These are phyloP conservation scores for Brasilioporus rufonigricans DNA, from an alignment of 768 basidiomycete genomes.

Conservation along the genomic window DNA sequence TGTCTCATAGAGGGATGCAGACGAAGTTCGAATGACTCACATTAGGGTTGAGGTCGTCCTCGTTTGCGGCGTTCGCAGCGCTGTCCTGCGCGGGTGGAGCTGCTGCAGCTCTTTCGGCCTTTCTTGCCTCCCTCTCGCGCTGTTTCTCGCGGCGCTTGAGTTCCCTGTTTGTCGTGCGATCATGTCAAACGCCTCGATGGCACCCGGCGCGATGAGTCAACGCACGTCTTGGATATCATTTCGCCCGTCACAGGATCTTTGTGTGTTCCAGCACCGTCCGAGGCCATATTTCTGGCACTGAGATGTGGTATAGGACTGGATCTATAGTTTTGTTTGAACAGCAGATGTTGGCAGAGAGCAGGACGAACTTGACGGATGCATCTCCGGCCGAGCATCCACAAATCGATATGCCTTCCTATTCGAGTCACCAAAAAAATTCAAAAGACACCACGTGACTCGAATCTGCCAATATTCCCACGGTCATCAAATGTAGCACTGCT, in stretches of 20 bases:
- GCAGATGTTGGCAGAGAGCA: no score
- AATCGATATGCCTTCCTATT: constrained; percentile 30
- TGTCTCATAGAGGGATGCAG: no score
- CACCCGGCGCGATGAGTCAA: no score
- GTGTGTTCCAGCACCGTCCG: constrained; percentile 38
- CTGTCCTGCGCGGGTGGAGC: constrained; percentile 38
- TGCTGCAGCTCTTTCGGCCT: constrained; percentile 69
- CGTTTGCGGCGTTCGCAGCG: constrained; percentile 50
- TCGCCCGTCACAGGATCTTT: constrained; percentile 92
- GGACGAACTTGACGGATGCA: constrained; percentile 13
- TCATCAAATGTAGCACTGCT: constrained; percentile 14
- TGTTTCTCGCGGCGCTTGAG: constrained; percentile 92
- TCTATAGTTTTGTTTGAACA: no score
- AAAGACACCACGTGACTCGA: not conserved
- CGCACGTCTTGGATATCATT: constrained; percentile 98
- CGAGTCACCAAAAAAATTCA: constrained; percentile 20
- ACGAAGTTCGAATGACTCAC: constrained; percentile 51
- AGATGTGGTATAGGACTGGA: constrained; percentile 5
- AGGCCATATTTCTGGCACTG: constrained; percentile 39
- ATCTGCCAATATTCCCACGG: no score
- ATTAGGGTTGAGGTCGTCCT: constrained; percentile 88
- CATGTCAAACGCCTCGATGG: no score
- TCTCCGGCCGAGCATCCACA: constrained; percentile 30
- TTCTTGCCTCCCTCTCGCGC: constrained; percentile 68
- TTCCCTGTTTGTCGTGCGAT: no score